Evolutionary conservation across 805 yeast species (phyloP).

Genomic region (Lachancea nothofagi): DNA sequence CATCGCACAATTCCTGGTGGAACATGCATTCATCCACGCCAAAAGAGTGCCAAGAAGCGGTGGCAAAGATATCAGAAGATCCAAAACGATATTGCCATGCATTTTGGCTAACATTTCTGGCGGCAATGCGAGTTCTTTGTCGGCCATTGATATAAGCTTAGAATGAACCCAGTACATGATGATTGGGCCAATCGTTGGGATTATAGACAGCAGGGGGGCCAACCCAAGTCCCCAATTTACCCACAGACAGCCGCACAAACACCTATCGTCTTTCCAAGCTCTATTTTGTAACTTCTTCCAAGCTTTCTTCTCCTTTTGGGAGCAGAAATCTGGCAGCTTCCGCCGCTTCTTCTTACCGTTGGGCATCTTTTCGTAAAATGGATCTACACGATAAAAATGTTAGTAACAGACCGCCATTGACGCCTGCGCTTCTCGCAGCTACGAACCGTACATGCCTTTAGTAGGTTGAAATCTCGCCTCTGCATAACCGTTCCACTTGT

Average conservation of each 20-base stretch:
- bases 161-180: slow-evolving; percentile 76
- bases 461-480: slow-evolving; percentile 31
- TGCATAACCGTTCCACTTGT: slow-evolving; percentile 23
- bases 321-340: slow-evolving; percentile 52
- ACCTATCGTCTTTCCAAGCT: slow-evolving; percentile 86
- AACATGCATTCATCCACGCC: slow-evolving; percentile 78
- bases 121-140: slow-evolving; percentile 53
- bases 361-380: slow-evolving; percentile 47
- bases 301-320: slow-evolving; percentile 52
- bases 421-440: not conserved
- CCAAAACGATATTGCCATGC: slow-evolving; percentile 71
- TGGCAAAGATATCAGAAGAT: slow-evolving; percentile 66
- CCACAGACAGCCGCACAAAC: slow-evolving; percentile 72
- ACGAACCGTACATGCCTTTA: slow-evolving; percentile 10
- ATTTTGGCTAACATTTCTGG: slow-evolving; percentile 54
- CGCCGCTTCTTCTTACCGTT: slow-evolving; percentile 53
- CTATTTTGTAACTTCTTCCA: slow-evolving; percentile 71
- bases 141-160: slow-evolving; percentile 55
- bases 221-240: slow-evolving; percentile 63
- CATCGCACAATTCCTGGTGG: slow-evolving; percentile 83
- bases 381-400: slow-evolving; percentile 38
- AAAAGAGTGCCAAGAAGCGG: slow-evolving; percentile 77
- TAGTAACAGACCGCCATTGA: not conserved
- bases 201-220: slow-evolving; percentile 62
- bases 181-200: slow-evolving; percentile 84